Evolutionary conservation across 2,329 filamentous ascomycete species (phyloP).

Genomic region (Pseudocercospora fuligena): DNA sequence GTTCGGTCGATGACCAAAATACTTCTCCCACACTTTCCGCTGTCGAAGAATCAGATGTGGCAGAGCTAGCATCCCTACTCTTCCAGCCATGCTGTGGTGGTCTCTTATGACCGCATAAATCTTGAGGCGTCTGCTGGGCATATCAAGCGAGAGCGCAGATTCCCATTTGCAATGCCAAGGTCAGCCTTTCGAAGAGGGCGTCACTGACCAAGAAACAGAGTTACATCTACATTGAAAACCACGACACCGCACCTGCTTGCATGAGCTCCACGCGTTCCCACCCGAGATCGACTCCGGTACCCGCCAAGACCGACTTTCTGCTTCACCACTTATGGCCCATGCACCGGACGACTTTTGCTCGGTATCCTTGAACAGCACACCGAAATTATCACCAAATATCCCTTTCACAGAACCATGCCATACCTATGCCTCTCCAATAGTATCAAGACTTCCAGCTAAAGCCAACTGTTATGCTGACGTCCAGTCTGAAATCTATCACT

Average conservation of each 20-base stretch:
- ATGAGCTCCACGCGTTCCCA: background rate
- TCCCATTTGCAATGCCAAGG: background rate
- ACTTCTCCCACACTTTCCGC: background rate
- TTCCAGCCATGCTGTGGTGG: background rate
- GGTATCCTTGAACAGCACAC: background rate
- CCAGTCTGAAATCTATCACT: too few species aligned
- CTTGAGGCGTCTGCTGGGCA: background rate
- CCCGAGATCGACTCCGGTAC: background rate
- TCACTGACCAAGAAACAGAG: background rate
- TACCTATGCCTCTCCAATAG: too few species aligned
- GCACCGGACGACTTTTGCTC: background rate
- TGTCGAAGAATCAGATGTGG: background rate
- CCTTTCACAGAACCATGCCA: too few species aligned
- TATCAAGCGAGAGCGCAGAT: background rate
- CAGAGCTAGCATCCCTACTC: background rate
- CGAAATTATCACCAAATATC: too few species aligned
- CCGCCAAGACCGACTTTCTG: background rate
- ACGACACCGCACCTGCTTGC: background rate
- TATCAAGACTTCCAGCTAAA: background rate
- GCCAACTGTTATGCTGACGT: background rate
- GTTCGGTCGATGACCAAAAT: conserved; percentile 7
- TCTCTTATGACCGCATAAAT: background rate
- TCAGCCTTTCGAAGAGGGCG: background rate
- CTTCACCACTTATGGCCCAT: too few species aligned
- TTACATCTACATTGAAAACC: background rate